A percentile compares a stretch with the other conserved stretches of the same genome.
These are phyloP conservation scores for Fusarium staphyleae DNA, from an alignment of 2,329 filamentous ascomycete species.

Conservation along the genomic window DNA sequence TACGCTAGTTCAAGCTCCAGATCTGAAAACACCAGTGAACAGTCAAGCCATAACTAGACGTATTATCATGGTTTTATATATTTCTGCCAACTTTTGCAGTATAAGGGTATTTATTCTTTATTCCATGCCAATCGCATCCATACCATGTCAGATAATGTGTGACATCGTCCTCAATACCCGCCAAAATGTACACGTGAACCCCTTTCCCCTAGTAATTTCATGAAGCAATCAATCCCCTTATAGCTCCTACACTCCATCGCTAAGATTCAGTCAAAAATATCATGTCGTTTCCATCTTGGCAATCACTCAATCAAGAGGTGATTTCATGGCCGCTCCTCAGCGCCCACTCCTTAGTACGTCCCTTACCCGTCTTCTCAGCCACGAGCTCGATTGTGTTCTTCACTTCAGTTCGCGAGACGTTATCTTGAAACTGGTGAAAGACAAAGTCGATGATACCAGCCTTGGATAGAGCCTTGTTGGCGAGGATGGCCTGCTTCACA, in stretches of 20 bases:
- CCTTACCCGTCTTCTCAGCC: slow-evolving; percentile 50
- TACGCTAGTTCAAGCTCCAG: no score
- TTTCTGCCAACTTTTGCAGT: slow-evolving; percentile 11
- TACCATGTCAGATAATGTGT: slow-evolving; percentile 19
- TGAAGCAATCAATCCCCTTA: slow-evolving; percentile 35
- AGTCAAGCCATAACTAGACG: not conserved
- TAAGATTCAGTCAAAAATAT: slow-evolving; percentile 38
- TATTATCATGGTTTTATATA: slow-evolving; percentile 11
- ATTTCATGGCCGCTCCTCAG: slow-evolving; percentile 51
- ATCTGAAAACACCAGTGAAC: no score
- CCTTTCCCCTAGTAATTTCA: slow-evolving; percentile 25
- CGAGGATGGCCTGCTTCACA: slow-evolving; percentile 52
- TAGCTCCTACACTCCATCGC: slow-evolving; percentile 37
- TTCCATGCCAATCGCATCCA: slow-evolving; percentile 18
- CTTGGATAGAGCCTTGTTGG: slow-evolving; percentile 51
- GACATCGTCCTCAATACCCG: slow-evolving; percentile 15
- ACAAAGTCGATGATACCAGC: slow-evolving; percentile 52
- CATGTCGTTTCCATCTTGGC: slow-evolving; percentile 21
- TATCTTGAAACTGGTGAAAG: slow-evolving; percentile 49
- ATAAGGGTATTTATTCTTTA: slow-evolving; percentile 25
- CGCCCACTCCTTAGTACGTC: slow-evolving; percentile 49
- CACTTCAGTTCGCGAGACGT: slow-evolving; percentile 49
- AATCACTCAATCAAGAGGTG: slow-evolving; percentile 38
- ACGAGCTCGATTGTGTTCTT: slow-evolving; percentile 53
- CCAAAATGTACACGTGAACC: slow-evolving; percentile 25